Conservation (phyloP, 352 stramenopile genomes). For the Sclerospora graminicola region DNA sequence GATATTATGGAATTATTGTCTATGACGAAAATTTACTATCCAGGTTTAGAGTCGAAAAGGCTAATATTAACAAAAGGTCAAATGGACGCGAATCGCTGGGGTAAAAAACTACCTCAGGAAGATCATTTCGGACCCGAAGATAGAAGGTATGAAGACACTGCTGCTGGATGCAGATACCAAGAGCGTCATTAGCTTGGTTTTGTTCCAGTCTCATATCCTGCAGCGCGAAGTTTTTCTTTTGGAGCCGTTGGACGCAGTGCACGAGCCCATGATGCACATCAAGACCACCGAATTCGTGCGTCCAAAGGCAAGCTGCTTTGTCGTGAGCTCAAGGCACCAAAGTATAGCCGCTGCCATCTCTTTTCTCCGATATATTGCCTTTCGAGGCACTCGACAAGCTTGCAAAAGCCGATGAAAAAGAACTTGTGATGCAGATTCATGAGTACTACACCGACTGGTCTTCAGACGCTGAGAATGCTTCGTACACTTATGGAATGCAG, state of each 20-base stretch:
- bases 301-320: constrained; percentile 84
- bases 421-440: too few species aligned
- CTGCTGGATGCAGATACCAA: too few species aligned
- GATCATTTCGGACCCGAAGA: constrained; percentile 69
- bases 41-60: too few species aligned
- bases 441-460: constrained; percentile 99
- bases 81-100: constrained; percentile 51
- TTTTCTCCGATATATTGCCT: constrained; percentile 97
- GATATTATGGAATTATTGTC: too few species aligned
- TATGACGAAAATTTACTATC: too few species aligned
- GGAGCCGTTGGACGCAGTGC: constrained; percentile 77
- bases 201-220: too few species aligned
- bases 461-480: constrained; percentile 96
- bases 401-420: too few species aligned
- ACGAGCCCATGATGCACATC: constrained; percentile 88
- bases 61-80: too few species aligned
- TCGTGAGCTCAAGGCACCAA: constrained; percentile 88
- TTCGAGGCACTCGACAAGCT: constrained; percentile 93
- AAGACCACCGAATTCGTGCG: constrained; percentile 93
- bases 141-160: constrained; percentile 95
- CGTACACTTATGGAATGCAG: constrained; percentile 97
- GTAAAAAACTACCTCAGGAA: constrained; percentile 73
- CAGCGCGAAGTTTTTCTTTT: too few species aligned
- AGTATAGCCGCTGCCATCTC: constrained; percentile 98
- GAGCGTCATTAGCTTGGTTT: too few species aligned